These are phyloP conservation scores for Chlorencoelia australis DNA, from an alignment of 2,329 filamentous ascomycete genomes.

Conservation along the genomic window DNA sequence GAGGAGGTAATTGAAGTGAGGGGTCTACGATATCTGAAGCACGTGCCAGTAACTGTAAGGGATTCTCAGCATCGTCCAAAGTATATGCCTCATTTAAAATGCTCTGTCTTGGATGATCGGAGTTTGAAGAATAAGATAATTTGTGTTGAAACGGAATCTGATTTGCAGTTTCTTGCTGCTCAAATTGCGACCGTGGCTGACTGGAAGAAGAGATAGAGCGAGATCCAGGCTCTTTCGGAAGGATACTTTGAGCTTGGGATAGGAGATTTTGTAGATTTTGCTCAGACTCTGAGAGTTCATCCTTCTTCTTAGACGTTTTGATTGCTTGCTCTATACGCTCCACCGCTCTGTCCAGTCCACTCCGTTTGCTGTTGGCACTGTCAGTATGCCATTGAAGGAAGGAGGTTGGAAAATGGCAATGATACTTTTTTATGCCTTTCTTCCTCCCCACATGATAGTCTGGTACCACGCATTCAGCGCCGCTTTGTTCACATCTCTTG, in stretches of 20 bases:
- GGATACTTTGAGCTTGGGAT: slow-evolving; percentile 34
- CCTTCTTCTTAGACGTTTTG: slow-evolving; percentile 38
- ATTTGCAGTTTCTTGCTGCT: too few relatives aligned
- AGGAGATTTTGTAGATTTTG: slow-evolving; percentile 41
- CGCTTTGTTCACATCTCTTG: slow-evolving; percentile 49
- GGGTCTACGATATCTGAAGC: slow-evolving; percentile 50
- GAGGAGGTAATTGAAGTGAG: slow-evolving; percentile 5
- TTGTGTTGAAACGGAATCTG: too few relatives aligned
- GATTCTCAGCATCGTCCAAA: slow-evolving; percentile 66
- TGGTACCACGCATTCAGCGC: slow-evolving; percentile 55
- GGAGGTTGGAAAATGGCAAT: neutral
- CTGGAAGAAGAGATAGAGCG: too few relatives aligned
- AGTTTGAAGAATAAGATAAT: too few relatives aligned
- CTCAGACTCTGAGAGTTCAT: slow-evolving; percentile 32
- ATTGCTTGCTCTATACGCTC: slow-evolving; percentile 64
- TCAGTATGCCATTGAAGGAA: slow-evolving; percentile 10
- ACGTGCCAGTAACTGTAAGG: slow-evolving; percentile 60
- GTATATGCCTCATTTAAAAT: slow-evolving; percentile 43
- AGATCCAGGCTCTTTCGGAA: too few relatives aligned
- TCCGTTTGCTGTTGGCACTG: slow-evolving; percentile 51
- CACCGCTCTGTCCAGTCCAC: slow-evolving; percentile 63
- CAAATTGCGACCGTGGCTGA: too few relatives aligned
- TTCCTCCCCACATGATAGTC: slow-evolving; percentile 64
- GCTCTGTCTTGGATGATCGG: too few relatives aligned
- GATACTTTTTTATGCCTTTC: slow-evolving; percentile 71